These are phyloP conservation scores for Aspergillus nanangensis DNA, from an alignment of 495 filamentous ascomycete genomes.

Conservation along the genomic window DNA sequence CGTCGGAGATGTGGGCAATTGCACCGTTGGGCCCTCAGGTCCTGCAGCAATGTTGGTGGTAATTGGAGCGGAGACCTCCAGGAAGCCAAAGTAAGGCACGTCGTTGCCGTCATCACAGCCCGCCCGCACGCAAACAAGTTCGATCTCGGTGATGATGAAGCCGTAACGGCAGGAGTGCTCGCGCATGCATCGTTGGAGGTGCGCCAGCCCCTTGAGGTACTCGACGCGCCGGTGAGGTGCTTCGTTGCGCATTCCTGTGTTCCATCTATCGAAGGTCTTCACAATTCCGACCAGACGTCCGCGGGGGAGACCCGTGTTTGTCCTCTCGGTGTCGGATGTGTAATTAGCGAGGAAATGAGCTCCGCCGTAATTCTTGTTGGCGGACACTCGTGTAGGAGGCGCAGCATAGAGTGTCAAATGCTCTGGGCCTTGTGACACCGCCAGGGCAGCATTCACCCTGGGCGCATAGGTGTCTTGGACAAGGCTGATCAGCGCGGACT, in stretches of 20 bases:
- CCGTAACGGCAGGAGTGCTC: slow-evolving; percentile 89
- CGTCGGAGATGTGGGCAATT: slow-evolving; percentile 17
- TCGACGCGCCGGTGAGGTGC: slow-evolving; percentile 73
- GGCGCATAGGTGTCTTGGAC: slow-evolving; percentile 67
- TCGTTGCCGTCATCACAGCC: slow-evolving; percentile 60
- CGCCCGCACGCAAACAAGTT: slow-evolving; percentile 83
- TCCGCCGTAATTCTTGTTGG: slow-evolving; percentile 48
- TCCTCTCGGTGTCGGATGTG: slow-evolving; percentile 64
- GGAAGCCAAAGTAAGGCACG: slow-evolving; percentile 75
- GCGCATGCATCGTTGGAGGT: slow-evolving; percentile 85
- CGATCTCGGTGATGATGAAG: slow-evolving; percentile 92
- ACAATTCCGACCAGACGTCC: slow-evolving; percentile 83
- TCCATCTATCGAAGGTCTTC: slow-evolving; percentile 88
- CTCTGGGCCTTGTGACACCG: slow-evolving; percentile 59
- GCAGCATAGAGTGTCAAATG: slow-evolving; percentile 54
- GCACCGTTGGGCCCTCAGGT: slow-evolving; percentile 1
- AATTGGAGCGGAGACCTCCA: slow-evolving; percentile 69
- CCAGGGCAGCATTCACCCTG: slow-evolving; percentile 73
- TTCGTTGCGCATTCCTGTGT: slow-evolving; percentile 86
- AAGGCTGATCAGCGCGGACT: slow-evolving; percentile 63
- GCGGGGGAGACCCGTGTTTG: slow-evolving; percentile 65
- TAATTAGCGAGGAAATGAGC: slow-evolving; percentile 67
- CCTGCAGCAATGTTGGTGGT: slow-evolving; percentile 38
- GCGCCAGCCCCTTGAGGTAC: slow-evolving; percentile 78
- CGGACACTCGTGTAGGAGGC: slow-evolving; percentile 47